Conservation (phyloP, 2,329 filamentous ascomycete species). For the Coniella lustricola region DNA sequence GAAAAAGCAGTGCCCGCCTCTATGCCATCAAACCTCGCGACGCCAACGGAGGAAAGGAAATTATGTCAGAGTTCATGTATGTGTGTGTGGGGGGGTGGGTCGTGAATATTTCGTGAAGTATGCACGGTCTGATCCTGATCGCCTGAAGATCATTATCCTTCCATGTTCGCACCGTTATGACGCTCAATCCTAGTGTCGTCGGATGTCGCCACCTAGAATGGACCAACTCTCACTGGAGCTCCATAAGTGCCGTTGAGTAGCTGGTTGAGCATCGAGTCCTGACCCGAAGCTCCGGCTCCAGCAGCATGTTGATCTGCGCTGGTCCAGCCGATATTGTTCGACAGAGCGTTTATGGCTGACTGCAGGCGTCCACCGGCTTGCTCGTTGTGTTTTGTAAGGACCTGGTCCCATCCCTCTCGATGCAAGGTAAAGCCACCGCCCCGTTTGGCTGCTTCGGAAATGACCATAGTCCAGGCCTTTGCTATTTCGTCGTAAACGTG, state of each 20-base stretch:
- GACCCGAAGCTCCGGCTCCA: constrained; percentile 29
- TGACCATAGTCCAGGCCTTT: constrained; percentile 85
- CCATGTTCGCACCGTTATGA: background rate
- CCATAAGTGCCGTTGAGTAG: constrained; percentile 55
- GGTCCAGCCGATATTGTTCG: constrained; percentile 72
- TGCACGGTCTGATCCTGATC: background rate
- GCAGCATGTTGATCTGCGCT: constrained; percentile 31
- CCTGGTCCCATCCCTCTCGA: constrained; percentile 88
- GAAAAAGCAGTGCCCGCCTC: background rate
- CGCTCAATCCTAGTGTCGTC: background rate
- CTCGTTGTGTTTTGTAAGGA: constrained; percentile 78
- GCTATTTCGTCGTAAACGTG: constrained; percentile 95
- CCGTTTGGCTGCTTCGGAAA: constrained; percentile 83
- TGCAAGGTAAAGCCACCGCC: constrained; percentile 86
- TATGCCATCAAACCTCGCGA: constrained; percentile 12
- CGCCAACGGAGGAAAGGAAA: constrained; percentile 1
- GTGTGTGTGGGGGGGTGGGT: background rate
- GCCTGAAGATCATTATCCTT: background rate
- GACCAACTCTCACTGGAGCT: constrained; percentile 55
- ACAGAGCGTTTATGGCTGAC: constrained; percentile 71
- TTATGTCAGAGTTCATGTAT: no score
- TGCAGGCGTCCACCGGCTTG: constrained; percentile 76
- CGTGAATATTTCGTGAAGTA: background rate
- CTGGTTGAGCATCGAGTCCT: constrained; percentile 55
- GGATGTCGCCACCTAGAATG: constrained; percentile 38